Evolutionary conservation across 345 rosid species (phyloP), one percentile per base, ranked within the genome.

Genomic region (Gossypium longicalyx): DNA sequence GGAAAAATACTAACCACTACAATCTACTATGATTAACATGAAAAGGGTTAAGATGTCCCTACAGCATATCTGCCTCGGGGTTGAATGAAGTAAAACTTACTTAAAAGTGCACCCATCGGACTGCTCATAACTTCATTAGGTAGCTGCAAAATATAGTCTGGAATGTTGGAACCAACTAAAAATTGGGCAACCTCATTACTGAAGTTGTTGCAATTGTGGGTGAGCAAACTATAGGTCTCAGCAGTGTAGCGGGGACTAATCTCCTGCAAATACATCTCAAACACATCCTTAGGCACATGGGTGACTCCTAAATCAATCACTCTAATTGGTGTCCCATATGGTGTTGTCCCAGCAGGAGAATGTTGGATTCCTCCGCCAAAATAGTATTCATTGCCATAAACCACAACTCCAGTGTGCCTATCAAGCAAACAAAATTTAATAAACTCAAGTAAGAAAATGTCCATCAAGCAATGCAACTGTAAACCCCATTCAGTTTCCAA

Each of bases 391-490:
- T 74, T 85, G 22, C 94, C 98, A 66, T 91, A 93, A 23, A 91
- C 93, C 64, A 89, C 92, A 17, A 95, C 70, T 8, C 98, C 98
- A 3, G 99, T 93, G 82, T 95, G 99, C 99, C 99, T 95, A 76
- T 29, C 47, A 79, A 20, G 67, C 19, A 41, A 57, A 52, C 9
- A 63, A 62, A 77, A 62, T 76, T 41, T 19, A 70, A 29, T n/a
- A 20, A 74, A 44, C 19, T 19, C 0, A 43, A 41, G 34, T 23
- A 48, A 20, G 3, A 4, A 73, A 48, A 48, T 68, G 71, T 1
- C 11, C 15, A 53, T 3, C 3, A 77, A 48, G 70, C 12, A 63
- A n/a, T 68, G 38, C 43, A 47, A 23, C 57, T 23, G 34, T 45
- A 23, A 68, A 48, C 13, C 57, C 19, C 43, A 67, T 48, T 52